Evolutionary conservation across 2,329 filamentous ascomycete species (phyloP).

Genomic region (Exophiala sp.): DNA sequence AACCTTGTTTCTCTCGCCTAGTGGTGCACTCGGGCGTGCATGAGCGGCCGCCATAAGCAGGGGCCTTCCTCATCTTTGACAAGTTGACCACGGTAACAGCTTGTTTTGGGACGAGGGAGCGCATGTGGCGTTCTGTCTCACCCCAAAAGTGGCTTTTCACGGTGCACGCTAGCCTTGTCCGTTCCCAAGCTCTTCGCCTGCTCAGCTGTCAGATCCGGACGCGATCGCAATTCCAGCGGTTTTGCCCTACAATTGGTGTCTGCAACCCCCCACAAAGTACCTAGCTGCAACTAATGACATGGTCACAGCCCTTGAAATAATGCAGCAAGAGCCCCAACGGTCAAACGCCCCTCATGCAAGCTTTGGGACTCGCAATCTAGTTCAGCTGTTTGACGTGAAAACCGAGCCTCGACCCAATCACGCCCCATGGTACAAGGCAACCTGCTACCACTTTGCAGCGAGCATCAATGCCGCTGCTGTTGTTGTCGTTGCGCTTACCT

Average conservation of each 20-base stretch:
- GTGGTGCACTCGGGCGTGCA: neutral
- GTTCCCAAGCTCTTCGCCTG: constrained; percentile 4
- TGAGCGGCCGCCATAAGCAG: neutral
- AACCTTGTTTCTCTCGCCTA: neutral
- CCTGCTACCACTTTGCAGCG: too few species aligned
- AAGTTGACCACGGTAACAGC: constrained; percentile 1
- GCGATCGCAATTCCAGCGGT: constrained; percentile 11
- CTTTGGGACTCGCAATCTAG: constrained; percentile 24
- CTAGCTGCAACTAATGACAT: constrained; percentile 8
- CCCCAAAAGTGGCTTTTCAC: constrained; percentile 9
- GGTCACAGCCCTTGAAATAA: constrained; percentile 1
- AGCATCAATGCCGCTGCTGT: too few species aligned
- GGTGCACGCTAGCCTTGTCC: constrained; percentile 18
- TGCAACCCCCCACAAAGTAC: constrained; percentile 3
- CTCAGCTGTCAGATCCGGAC: constrained; percentile 16
- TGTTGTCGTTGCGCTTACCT: too few species aligned
- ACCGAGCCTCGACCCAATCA: constrained; percentile 1
- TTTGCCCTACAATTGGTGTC: constrained; percentile 5
- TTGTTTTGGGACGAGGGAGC: constrained; percentile 8
- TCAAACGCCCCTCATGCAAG: constrained; percentile 23
- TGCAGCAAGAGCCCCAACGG: constrained; percentile 20
- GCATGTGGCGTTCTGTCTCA: constrained; percentile 17
- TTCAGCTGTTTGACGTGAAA: constrained; percentile 25
- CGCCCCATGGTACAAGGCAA: too few species aligned
- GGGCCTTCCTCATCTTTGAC: neutral